Base-by-base conservation (phyloP, 1,139 yeast species). In the Blastobotrys petasosporus region DNA sequence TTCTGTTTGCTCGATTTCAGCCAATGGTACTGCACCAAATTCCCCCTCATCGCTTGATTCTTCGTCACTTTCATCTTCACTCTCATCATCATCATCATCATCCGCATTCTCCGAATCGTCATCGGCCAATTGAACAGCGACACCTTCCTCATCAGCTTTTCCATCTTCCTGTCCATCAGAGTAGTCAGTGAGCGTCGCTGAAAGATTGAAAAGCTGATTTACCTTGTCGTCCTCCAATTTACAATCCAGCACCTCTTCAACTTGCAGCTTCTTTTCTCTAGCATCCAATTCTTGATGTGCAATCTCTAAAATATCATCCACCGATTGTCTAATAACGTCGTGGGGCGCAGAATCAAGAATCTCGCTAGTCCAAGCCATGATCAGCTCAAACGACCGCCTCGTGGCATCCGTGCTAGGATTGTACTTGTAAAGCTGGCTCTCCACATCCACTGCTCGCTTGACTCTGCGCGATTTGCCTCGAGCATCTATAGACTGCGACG, bases 301-400 rank as follows among this genome's bases (percentile, higher is more conserved):
- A 0, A 75, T 65, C 51, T 77, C 82, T 37, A 88, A 62, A 0
- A 84, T 62, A 5, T 83, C 70, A 59, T 88, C 97, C 1, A 94
- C 79, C 1, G 71, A 80, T 20, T 76, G 71, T 4, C 74, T 54
- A 2, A 80, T 63, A 1, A 74, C 69, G 34, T 76, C 80, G 40
- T 79, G 79, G 1, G 85, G 74, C 11, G 76, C 73, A 58, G 82
- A 88, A 16, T 31, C 80, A 60, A 36, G 29, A 2, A 69, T 62
- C 1, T 60, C 55, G 11, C 71, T 70, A 6, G 78, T 73, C 78
- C 82, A 75, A 0, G 71, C 57, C 47, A 79, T 61, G 2, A 82
- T 65, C 25, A 65, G 57, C 28, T 72, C 77, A 58, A 76, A 78
- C 0, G 65, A 61, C 33, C 62, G 66, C 3, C 64, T 56, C n/a